Evolutionary conservation across 805 yeast species (phyloP), one percentile per base, ranked within the genome.

Genomic region (Spathaspora hagerdaliae): DNA sequence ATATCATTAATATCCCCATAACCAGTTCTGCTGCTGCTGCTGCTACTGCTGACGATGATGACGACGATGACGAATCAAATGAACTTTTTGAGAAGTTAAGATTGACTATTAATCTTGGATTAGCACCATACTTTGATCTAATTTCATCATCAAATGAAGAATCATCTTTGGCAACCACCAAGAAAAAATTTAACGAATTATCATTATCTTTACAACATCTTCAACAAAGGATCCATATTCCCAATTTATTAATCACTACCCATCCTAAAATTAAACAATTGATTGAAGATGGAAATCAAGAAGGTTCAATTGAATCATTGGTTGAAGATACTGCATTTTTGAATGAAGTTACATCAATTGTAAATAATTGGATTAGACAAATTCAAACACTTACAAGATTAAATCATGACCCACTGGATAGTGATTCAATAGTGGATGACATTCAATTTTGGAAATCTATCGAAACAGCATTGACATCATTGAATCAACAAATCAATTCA

Each of bases 361-460:
- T 83, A 8, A 87, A 87, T 54, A 67, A 69, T 2, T 91, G 97
- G 97, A 79, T 83, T 13, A 78, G 73, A 49, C 76, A 78, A 31
- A 77, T 83, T 11, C 83, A 82, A 49, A 61, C 71, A 1, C 67
- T 88, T 6, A 78, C 89, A 0, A 67, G 68, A 24, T 55, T 83
- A 24, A 61, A 75, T 10, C 77, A 81, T 38, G 77, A 77, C 27
- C 79, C 85, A 0, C 48, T 64, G 0, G 81, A 76, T 27, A 89
- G 87, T 1, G 64, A 79, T 0, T 66, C 81, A 0, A 52, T 71
- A 3, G 52, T 63, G 1, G 89, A 85, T 36, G 97, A 91, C 55
- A 71, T 85, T 3, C 78, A 74, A 39, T 90, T 86, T 52, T 91
- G 97, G 97, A 65, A 70, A 7, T 77, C 88, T 0, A 71, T 87